Evolutionary conservation across 2,329 filamentous ascomycete species (phyloP).

Genomic region (Sporothrix curviconia): DNA sequence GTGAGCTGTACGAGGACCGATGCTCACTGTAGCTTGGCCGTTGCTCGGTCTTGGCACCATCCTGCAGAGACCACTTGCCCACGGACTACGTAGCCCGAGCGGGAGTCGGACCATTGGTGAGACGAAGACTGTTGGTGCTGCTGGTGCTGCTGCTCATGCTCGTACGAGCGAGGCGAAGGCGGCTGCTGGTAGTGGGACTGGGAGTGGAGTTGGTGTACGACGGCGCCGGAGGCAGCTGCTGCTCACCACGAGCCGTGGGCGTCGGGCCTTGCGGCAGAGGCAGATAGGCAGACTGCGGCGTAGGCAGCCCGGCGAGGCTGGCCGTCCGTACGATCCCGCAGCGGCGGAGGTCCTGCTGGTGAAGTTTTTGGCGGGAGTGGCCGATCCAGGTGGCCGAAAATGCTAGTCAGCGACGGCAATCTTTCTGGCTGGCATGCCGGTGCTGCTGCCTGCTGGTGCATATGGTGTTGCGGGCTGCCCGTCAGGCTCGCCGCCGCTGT

Average conservation of each 20-base stretch:
- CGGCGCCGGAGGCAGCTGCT: neutral
- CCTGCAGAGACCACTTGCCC: conserved; percentile 11
- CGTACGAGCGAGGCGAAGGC: conserved; percentile 9
- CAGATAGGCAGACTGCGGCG: neutral
- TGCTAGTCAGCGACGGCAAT: conserved; percentile 50
- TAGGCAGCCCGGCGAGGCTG: neutral
- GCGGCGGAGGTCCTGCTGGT: conserved; percentile 28
- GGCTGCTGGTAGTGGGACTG: conserved; percentile 3
- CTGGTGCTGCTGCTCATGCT: conserved; percentile 2
- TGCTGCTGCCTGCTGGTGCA: conserved; percentile 19
- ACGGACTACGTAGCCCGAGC: conserved; percentile 11
- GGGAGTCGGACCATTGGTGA: conserved; percentile 9
- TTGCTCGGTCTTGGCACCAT: neutral
- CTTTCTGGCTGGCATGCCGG: conserved; percentile 35
- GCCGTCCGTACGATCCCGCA: neutral
- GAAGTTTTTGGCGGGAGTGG: conserved; percentile 27
- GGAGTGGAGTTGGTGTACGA: neutral
- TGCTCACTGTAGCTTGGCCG: neutral
- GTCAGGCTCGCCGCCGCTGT: neutral
- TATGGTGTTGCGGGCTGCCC: conserved; percentile 13
- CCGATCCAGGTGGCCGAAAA: conserved; percentile 48
- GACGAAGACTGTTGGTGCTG: neutral
- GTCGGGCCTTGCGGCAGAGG: neutral
- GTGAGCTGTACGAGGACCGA: neutral
- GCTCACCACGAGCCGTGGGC: neutral